Evolutionary conservation across 129 eudicot species (phyloP), one percentile per base, ranked within the genome.

Genomic region (Flaveria ramosissima): DNA sequence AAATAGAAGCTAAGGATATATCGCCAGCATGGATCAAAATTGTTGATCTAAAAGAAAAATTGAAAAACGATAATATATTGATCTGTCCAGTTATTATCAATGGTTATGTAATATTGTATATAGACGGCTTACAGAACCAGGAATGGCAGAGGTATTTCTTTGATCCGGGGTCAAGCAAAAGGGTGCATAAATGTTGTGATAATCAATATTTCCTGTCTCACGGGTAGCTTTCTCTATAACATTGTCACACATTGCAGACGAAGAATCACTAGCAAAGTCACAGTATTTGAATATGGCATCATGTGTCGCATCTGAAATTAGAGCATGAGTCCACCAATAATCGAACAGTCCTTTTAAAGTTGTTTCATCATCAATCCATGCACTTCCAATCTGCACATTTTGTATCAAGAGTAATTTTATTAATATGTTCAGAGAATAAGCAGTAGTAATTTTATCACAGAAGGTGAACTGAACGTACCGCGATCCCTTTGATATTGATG

Each of bases 401-500:
- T 20, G 47, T 1, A 23, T 13, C 2, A 39, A 39, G 14, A 14
- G 8, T 55, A 32, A 36, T 53, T 47, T 4, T 30, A 30, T 30
- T 30, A 6, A 7, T 53, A 9, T 21, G 45, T 67, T 27, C 4
- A n/a, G 43, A 45, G 1, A 20, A 27, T 19, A 66, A 12, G 27
- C 24, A 14, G 23, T 1, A 2, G 11, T 16, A 46, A 1, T 5
- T 19, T 17, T 21, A 12, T 65, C 23, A 32, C 7, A 9, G 3
- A 9, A 7, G 47, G 50, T 59, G 68, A 43, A 45, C 19, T 47
- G 10, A 68, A 76, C 85, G 9, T 84, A 86, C 90, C 30, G 84
- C 81, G 13, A 87, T 79, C 48, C 88, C 91, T 70, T 84, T 84
- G 39, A 87, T 78, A 63, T 87, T 87, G 74, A 84, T 73, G 45